A percentile compares a stretch with the other conserved stretches of the same genome.
These are phyloP conservation scores for Eimeria maxima DNA, from an alignment of 169 alveolate species.

Conservation along the genomic window DNA sequence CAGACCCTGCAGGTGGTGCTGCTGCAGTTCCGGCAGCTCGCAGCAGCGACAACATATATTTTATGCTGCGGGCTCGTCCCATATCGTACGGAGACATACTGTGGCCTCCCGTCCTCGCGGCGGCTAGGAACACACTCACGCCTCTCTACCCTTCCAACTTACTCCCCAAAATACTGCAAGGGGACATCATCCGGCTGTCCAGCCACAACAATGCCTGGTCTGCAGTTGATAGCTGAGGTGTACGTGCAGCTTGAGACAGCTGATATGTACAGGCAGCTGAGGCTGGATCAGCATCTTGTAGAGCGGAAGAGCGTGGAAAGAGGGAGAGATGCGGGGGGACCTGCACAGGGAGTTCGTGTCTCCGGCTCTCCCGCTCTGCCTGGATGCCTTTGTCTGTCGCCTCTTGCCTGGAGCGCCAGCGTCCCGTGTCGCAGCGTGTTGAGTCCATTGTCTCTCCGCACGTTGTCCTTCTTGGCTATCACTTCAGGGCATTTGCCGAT, in stretches of 20 bases:
- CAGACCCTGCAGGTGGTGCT: neutral
- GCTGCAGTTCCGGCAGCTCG: constrained; percentile 17
- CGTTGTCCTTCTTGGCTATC: neutral
- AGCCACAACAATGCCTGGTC: constrained; percentile 44
- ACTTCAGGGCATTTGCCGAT: neutral
- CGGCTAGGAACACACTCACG: constrained; percentile 20
- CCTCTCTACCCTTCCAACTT: constrained; percentile 14
- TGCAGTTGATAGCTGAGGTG: neutral
- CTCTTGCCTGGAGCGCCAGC: neutral
- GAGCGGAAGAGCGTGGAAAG: neutral
- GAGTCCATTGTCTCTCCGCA: neutral
- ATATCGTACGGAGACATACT: constrained; percentile 50
- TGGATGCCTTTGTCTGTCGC: neutral
- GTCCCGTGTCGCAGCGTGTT: neutral
- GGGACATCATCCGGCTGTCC: constrained; percentile 42
- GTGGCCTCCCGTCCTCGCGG: constrained; percentile 46
- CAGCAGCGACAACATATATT: constrained; percentile 42
- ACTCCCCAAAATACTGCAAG: constrained; percentile 42
- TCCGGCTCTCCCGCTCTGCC: neutral
- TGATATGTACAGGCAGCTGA: neutral
- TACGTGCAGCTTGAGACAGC: neutral
- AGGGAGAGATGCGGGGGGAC: neutral
- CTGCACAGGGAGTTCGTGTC: neutral
- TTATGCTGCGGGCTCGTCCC: constrained; percentile 57
- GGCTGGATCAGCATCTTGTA: neutral